A percentile compares a stretch with the other conserved stretches of the same genome.
These are phyloP conservation scores for Fomitopsis betulina DNA, from an alignment of 1,284 basidiomycete genomes.

Conservation along the genomic window DNA sequence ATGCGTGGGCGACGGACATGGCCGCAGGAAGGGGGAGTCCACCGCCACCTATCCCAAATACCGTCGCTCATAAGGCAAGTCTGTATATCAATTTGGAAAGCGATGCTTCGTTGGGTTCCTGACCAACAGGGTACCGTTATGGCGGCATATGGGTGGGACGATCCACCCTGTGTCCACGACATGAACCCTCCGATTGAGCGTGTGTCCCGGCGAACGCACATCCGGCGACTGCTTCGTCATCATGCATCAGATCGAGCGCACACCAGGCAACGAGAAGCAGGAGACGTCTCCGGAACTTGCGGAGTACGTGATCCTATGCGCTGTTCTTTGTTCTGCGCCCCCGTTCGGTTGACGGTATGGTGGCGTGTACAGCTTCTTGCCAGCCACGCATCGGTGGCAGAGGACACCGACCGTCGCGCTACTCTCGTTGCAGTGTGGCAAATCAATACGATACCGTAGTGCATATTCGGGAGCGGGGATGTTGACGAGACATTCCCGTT, in stretches of 20 bases:
- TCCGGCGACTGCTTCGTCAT: constrained; percentile 19
- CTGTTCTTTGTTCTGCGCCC: background rate
- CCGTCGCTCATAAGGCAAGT: background rate
- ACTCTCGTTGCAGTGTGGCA: constrained; percentile 22
- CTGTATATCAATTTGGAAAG: constrained; percentile 25
- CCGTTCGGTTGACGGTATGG: background rate
- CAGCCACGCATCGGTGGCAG: constrained; percentile 22
- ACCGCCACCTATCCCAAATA: too few relatives aligned
- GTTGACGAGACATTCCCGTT: constrained; percentile 24
- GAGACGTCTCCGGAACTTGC: constrained; percentile 17
- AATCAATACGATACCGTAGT: constrained; percentile 23
- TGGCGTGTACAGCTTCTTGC: constrained; percentile 16
- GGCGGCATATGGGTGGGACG: constrained; percentile 26
- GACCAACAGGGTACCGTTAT: constrained; percentile 25
- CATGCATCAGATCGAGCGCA: constrained; percentile 18
- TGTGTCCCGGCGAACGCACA: constrained; percentile 17
- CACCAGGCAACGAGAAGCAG: constrained; percentile 15
- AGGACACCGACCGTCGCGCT: constrained; percentile 24
- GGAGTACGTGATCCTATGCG: constrained; percentile 13
- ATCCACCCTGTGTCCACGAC: constrained; percentile 19
- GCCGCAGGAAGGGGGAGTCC: constrained; percentile 16
- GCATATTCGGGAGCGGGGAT: constrained; percentile 17
- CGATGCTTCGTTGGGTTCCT: constrained; percentile 26
- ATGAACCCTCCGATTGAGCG: constrained; percentile 24
- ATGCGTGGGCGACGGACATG: constrained; percentile 27